Evolutionary conservation across 208 protist genomes (phyloP).

Genomic region (Acanthamoeba castellanii): DNA sequence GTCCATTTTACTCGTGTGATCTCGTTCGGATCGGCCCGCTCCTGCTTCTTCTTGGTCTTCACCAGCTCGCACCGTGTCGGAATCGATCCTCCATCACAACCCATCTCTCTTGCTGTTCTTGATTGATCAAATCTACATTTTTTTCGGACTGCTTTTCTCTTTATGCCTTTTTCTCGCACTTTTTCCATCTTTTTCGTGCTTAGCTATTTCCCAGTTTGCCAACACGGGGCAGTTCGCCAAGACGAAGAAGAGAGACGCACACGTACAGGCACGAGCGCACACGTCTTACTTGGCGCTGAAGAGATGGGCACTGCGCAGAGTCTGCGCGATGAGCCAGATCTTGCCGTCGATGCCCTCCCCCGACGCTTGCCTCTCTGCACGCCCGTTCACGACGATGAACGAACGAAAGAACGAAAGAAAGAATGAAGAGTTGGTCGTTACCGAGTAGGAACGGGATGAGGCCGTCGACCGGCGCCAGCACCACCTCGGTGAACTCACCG

Average conservation of each 20-base stretch:
- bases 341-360: constrained; percentile 16
- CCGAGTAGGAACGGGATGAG: constrained; percentile 17
- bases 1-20: constrained; percentile 32
- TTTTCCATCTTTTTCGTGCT: too few relatives aligned
- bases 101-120: not conserved
- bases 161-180: too few relatives aligned
- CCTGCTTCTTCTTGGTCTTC: constrained; percentile 71
- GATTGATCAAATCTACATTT: too few relatives aligned
- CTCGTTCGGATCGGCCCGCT: constrained; percentile 29
- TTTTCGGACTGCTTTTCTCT: too few relatives aligned
- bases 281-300: not conserved
- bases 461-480: not conserved
- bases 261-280: too few relatives aligned
- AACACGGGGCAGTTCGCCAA: too few relatives aligned
- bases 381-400: not conserved
- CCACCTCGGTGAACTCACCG: constrained; percentile 43
- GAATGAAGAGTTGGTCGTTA: too few relatives aligned
- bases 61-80: constrained; percentile 42
- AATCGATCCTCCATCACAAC: constrained; percentile 67
- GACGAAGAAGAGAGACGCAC: too few relatives aligned
- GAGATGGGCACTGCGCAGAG: constrained; percentile 19
- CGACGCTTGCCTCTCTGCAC: not conserved
- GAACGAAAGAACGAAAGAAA: not conserved
- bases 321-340: constrained; percentile 55
- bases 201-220: too few relatives aligned